A percentile compares a stretch with the other conserved stretches of the same genome.
Evolutionary conservation across 1,284 basidiomycete genomes (phyloP).

Genomic region (Naganishia cerealis): DNA sequence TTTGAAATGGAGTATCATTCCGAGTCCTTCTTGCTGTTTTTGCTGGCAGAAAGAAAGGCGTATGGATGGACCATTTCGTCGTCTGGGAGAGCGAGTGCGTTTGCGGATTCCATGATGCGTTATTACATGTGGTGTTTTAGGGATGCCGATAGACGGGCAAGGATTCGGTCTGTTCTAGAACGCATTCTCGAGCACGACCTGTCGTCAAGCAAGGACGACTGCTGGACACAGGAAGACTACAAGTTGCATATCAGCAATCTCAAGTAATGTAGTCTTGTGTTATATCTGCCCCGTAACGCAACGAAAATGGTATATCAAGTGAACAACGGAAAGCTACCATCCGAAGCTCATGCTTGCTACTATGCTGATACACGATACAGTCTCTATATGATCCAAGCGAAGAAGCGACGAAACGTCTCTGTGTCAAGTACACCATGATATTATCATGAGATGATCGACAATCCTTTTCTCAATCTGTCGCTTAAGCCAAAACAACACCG

Average conservation of each 20-base stretch:
- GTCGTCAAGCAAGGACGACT: background rate
- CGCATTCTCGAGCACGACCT: slow-evolving; percentile 16
- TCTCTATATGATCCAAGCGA: slow-evolving; percentile 15
- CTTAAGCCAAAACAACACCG: slow-evolving; percentile 31
- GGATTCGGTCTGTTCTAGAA: slow-evolving; percentile 9
- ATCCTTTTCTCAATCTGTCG: background rate
- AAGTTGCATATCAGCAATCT: background rate
- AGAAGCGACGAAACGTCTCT: slow-evolving; percentile 12
- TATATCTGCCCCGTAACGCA: background rate
- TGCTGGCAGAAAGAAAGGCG: slow-evolving; percentile 26
- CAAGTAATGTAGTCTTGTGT: background rate
- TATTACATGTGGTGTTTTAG: slow-evolving; percentile 32
- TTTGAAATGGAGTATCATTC: slow-evolving; percentile 41
- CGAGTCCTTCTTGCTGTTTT: slow-evolving; percentile 19
- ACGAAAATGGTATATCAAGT: slow-evolving; percentile 17
- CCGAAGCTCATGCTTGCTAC: slow-evolving; percentile 18
- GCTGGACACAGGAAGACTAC: slow-evolving; percentile 5
- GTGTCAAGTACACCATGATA: background rate
- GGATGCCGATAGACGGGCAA: slow-evolving; percentile 1
- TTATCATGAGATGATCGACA: background rate
- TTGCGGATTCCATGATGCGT: slow-evolving; percentile 25
- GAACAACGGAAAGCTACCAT: slow-evolving; percentile 1
- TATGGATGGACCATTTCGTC: slow-evolving; percentile 25
- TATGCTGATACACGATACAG: slow-evolving; percentile 25
- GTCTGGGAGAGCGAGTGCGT: slow-evolving; percentile 22